Conservation (phyloP, 139 green algal species). For the Chlamydomonas sphaeroides region DNA sequence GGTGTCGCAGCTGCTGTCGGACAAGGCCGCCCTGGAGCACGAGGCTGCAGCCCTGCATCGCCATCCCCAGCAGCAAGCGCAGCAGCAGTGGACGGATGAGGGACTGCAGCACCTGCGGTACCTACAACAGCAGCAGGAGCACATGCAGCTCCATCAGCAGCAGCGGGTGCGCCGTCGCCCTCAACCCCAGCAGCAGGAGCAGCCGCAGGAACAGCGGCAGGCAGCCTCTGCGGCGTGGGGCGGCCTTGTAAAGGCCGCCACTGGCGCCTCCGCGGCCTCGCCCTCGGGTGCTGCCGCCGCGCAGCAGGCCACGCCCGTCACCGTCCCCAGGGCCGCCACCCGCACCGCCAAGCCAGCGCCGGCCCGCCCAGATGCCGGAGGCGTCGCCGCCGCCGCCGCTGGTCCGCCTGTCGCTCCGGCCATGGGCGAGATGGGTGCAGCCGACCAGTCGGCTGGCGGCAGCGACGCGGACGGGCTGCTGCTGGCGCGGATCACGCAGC, state of each 20-base stretch:
- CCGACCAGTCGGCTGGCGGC: no score
- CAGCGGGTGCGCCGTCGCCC: not conserved
- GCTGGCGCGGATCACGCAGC: constrained; percentile 17
- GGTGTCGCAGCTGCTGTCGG: not conserved
- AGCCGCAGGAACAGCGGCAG: no score
- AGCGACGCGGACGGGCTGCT: constrained; percentile 13
- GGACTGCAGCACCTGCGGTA: not conserved
- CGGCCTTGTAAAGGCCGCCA: no score
- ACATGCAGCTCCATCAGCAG: not conserved
- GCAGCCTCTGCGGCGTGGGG: no score
- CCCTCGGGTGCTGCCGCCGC: no score
- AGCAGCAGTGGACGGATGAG: not conserved
- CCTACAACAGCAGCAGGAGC: not conserved
- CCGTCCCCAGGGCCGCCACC: no score
- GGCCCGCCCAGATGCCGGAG: not conserved
- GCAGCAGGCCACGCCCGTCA: no score
- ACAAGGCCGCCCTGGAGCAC: constrained; percentile 13
- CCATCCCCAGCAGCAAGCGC: not conserved
- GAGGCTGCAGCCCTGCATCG: not conserved
- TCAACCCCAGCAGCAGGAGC: not conserved
- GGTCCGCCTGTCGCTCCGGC: not conserved
- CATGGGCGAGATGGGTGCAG: no score
- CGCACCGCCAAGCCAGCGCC: no score
- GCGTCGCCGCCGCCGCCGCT: not conserved
- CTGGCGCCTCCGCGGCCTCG: no score